phyloP scores from a whole-genome alignment of 2,329 filamentous ascomycete genomes.

The Myriosclerotinia duriaeana region DNA sequence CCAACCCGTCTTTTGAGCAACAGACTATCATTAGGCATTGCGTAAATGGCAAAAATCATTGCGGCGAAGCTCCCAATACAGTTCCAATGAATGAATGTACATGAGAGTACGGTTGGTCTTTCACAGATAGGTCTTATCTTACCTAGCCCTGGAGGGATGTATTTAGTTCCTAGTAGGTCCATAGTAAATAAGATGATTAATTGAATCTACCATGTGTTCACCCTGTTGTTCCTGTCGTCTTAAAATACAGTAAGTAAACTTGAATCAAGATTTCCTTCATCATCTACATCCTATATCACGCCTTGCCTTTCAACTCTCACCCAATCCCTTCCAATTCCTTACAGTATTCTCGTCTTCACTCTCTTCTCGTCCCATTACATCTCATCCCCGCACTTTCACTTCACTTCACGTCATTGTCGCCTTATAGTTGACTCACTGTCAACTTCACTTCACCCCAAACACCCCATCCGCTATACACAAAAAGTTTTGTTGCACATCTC shows the following conservation, averaged over 20 bases:
- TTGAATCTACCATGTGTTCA: neutral
- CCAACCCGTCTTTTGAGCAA: neutral
- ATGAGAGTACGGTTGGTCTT: neutral
- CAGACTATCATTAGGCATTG: neutral
- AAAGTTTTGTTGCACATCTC: neutral
- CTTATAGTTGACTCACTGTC: neutral
- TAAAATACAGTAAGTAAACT: neutral
- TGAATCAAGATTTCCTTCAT: neutral
- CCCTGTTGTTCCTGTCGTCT: neutral
- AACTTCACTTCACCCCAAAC: neutral
- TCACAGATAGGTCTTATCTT: neutral
- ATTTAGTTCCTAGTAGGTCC: neutral
- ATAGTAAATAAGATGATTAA: neutral
- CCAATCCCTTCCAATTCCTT: too few species aligned
- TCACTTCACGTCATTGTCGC: neutral
- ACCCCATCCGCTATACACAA: too few species aligned
- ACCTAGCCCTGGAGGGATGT: neutral
- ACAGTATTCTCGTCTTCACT: neutral
- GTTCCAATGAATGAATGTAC: neutral
- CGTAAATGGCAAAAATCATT: neutral
- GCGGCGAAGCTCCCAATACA: neutral
- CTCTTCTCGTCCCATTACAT: neutral
- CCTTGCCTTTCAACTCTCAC: neutral
- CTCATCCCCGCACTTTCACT: too few species aligned
- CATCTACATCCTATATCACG: too few species aligned